Percentiles rank a stretch among this genome's conserved stretches.
Conservation (phyloP, 106 monocot genomes). For the Dendrobium chrysotoxum region DNA sequence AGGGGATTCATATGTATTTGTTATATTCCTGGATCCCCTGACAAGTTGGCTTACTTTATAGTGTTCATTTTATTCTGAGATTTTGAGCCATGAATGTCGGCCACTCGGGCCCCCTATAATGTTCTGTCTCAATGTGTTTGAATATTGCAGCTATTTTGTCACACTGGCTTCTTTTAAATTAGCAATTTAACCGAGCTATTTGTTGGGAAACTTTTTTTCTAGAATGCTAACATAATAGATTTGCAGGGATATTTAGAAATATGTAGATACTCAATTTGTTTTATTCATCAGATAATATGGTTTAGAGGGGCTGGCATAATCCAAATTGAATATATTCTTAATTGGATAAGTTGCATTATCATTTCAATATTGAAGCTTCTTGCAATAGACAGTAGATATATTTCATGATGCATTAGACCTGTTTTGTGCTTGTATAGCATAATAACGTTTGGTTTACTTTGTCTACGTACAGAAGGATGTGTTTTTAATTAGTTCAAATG, state of each 20-base stretch:
- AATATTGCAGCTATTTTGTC: neutral
- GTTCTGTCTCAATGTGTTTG: neutral
- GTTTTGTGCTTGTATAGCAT: neutral
- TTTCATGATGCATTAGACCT: neutral
- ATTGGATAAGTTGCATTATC: neutral
- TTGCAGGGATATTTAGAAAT: neutral
- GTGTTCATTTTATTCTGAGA: neutral
- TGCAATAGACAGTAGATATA: neutral
- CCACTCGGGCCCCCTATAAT: neutral
- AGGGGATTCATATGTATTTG: neutral
- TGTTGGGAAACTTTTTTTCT: neutral
- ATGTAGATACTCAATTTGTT: neutral
- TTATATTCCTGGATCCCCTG: neutral
- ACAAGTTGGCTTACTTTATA: neutral
- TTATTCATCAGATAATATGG: neutral
- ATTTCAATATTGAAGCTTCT: neutral
- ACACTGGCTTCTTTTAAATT: neutral
- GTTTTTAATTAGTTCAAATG: conserved; percentile 58
- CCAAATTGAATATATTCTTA: neutral
- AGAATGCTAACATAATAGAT: neutral
- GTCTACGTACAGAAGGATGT: conserved; percentile 48
- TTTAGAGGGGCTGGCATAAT: neutral
- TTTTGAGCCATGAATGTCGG: neutral
- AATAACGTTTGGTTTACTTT: neutral
- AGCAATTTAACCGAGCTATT: neutral